Conservation (phyloP, 768 basidiomycete genomes). For the Lentinula aciculospora region DNA sequence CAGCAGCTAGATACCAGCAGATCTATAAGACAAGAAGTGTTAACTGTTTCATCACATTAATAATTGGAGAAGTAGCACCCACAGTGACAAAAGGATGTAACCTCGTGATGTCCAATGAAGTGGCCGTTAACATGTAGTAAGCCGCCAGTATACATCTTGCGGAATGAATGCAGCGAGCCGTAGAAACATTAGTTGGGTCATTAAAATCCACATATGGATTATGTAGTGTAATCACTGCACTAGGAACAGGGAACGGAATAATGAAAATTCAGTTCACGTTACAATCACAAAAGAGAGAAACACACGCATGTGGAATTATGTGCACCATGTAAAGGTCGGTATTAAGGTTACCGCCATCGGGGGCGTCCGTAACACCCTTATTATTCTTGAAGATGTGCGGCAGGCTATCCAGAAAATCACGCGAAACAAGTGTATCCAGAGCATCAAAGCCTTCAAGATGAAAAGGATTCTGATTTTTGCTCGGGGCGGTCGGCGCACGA, state of each 20-base stretch:
- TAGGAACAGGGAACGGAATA: constrained; percentile 20
- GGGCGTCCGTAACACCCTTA: constrained; percentile 52
- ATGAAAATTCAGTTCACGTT: constrained; percentile 9
- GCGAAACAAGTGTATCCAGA: constrained; percentile 63
- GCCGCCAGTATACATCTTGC: constrained; percentile 69
- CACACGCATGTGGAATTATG: constrained; percentile 81
- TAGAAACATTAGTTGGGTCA: constrained; percentile 60
- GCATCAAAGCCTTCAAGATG: constrained; percentile 58
- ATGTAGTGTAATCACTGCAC: constrained; percentile 85
- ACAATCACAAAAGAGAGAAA: constrained; percentile 13
- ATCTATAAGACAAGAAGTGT: constrained; percentile 42
- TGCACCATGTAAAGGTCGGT: constrained; percentile 87
- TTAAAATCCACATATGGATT: constrained; percentile 78
- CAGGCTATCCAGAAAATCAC: constrained; percentile 64
- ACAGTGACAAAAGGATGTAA: constrained; percentile 82
- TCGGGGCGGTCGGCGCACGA: constrained; percentile 57
- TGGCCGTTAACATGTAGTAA: constrained; percentile 74
- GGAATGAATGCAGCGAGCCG: constrained; percentile 67
- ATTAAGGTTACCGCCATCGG: constrained; percentile 58
- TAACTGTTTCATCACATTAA: not conserved
- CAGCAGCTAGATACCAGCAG: constrained; percentile 88
- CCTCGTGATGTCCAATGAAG: constrained; percentile 74
- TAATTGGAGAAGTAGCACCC: constrained; percentile 19
- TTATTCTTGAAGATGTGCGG: constrained; percentile 64
- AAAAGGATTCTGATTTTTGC: constrained; percentile 72